Evolutionary conservation across 345 rosid species (phyloP).

Genomic region (Moricandia arvensis): DNA sequence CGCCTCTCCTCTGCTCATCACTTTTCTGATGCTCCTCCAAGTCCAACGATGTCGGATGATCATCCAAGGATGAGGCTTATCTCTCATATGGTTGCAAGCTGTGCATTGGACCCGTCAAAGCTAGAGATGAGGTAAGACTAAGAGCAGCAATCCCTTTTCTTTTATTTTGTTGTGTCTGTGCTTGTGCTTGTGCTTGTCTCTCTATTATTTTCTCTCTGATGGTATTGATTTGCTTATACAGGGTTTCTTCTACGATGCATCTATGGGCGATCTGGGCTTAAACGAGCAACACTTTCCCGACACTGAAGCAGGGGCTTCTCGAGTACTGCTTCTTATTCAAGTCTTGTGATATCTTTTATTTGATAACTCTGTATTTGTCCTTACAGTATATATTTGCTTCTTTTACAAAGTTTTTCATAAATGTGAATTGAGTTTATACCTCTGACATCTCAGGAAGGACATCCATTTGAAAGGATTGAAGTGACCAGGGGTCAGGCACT

Average conservation of each 20-base stretch:
- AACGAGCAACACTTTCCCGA: constrained; percentile 78
- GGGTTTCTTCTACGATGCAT: constrained; percentile 98
- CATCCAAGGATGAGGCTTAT: not conserved
- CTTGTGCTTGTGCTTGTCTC: not conserved
- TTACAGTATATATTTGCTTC: not conserved
- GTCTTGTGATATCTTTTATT: not conserved
- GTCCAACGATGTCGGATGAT: too few species aligned
- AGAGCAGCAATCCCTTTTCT: not conserved
- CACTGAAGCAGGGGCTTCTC: constrained; percentile 64
- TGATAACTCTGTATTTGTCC: too few species aligned
- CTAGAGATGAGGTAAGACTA: not conserved
- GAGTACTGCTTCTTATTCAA: constrained; percentile 47
- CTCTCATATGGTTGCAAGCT: not conserved
- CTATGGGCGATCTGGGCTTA: constrained; percentile 82
- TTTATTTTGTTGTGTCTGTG: not conserved
- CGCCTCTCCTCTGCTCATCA: too few species aligned
- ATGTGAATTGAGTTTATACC: not conserved
- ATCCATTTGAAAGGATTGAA: constrained; percentile 96
- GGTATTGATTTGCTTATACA: constrained; percentile 18
- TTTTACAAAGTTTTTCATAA: not conserved
- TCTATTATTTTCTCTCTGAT: constrained; percentile 1
- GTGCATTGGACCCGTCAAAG: not conserved
- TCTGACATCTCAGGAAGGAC: constrained; percentile 79
- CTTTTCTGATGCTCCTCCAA: too few species aligned
- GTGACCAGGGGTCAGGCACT: constrained; percentile 84